Evolutionary conservation across 805 yeast genomes (phyloP), one percentile per base, ranked within the genome.

Genomic region (Ogataea ganodermae): DNA sequence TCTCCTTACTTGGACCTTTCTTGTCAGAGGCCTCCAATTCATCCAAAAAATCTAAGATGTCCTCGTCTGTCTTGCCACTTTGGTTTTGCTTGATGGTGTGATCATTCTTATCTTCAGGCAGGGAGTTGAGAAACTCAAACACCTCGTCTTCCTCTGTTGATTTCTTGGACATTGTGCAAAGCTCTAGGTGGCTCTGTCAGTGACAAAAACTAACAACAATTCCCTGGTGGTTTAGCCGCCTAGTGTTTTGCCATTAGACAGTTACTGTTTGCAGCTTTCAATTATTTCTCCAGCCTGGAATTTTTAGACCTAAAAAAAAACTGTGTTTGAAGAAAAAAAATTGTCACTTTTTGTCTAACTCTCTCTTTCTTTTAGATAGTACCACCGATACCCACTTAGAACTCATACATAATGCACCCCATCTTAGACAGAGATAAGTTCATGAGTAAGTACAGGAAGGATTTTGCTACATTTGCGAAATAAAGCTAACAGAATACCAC

Each of bases 51-150:
- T 76, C 81, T 48, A 79, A 61, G 37, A 79, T 73, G 45, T 80
- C 83, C 40, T 77, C 79, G 49, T 75, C 80, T 4, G 66, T 44
- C 54, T 78, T 76, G 2, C 61, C 75, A 6, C 58, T 60, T 16
- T 21, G 35, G 33, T 28, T 39, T 10, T 22, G 14, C 24, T 45
- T 45, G 17, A 53, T 61, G 38, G 64, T 56, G 44, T 44, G 35
- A 26, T 43, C 42, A 22, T 53, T 57, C 22, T 53, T 51, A 20
- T 63, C 68, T 42, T 84, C 89, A 3, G 95, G 94, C 40, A 89
- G 75, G 0, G 91, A 84, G 59, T 86, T 89, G 56, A 87, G 74
- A 61, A 88, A 88, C 53, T 86, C 92, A 45, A 87, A 73, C 4
- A 87, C 92, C 57, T 86, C 92, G 53, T 84, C 87, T 20, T 83